phyloP scores from a whole-genome alignment of 306 rosid species.

The Trifolium pratense region DNA sequence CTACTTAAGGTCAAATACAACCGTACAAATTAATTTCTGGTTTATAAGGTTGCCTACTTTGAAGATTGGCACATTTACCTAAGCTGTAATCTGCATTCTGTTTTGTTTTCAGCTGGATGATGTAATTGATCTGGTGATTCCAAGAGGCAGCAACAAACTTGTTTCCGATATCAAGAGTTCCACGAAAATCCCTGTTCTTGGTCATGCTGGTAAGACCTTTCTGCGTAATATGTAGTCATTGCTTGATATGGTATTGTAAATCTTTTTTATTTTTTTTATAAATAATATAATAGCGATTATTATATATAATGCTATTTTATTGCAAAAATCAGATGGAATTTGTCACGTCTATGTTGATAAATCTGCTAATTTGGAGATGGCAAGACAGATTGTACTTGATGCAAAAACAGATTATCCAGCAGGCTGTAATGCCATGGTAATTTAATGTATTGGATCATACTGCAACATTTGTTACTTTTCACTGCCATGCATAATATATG shows the following conservation, averaged over 20 bases:
- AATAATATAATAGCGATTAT: slow-evolving; percentile 20
- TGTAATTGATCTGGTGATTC: slow-evolving; percentile 94
- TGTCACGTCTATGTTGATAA: slow-evolving; percentile 95
- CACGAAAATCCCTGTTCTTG: slow-evolving; percentile 96
- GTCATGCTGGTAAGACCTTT: slow-evolving; percentile 88
- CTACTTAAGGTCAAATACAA: slow-evolving; percentile 69
- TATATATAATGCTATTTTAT: slow-evolving; percentile 37
- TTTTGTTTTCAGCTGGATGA: slow-evolving; percentile 74
- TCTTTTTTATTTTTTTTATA: background rate
- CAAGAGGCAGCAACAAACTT: slow-evolving; percentile 98
- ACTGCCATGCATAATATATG: slow-evolving; percentile 8
- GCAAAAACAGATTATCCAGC: slow-evolving; percentile 97
- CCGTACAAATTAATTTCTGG: slow-evolving; percentile 26
- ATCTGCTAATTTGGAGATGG: slow-evolving; percentile 89
- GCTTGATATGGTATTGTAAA: slow-evolving; percentile 30
- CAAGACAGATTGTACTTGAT: slow-evolving; percentile 77
- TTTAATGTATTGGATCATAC: slow-evolving; percentile 6
- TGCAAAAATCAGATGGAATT: slow-evolving; percentile 81
- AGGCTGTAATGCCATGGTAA: slow-evolving; percentile 99
- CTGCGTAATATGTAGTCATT: slow-evolving; percentile 27
- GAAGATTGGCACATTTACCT: slow-evolving; percentile 33
- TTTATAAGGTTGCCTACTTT: slow-evolving; percentile 40
- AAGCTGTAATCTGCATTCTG: slow-evolving; percentile 36
- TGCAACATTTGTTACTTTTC: slow-evolving; percentile 33
- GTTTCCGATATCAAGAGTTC: slow-evolving; percentile 90